A percentile compares a stretch with the other conserved stretches of the same genome.
Conservation (phyloP, 1,284 basidiomycete species). For the Puccinia polysora region DNA sequence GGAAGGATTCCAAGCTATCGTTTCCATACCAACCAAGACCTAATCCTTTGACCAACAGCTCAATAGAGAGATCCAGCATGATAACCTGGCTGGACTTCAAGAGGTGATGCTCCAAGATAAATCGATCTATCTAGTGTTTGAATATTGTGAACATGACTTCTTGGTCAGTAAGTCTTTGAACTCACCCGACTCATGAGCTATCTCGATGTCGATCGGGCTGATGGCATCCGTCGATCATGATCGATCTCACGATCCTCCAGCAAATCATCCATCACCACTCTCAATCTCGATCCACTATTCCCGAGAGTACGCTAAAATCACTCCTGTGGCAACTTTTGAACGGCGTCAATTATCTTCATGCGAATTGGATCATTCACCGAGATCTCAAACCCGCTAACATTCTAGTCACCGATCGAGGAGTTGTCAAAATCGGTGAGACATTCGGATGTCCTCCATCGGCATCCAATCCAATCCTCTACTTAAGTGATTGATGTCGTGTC, state of each 20-base stretch:
- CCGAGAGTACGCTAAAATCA: conserved; percentile 76
- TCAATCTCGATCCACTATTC: conserved; percentile 73
- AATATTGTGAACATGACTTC: conserved; percentile 98
- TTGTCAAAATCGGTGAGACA: conserved; percentile 91
- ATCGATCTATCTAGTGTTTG: conserved; percentile 97
- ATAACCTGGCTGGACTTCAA: conserved; percentile 82
- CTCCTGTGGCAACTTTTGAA: conserved; percentile 93
- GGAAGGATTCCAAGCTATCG: not conserved
- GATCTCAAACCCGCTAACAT: conserved; percentile 99
- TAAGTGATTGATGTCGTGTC: no score
- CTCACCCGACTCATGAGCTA: no score
- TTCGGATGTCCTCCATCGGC: no score
- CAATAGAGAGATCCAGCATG: conserved; percentile 87
- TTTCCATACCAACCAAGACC: not conserved
- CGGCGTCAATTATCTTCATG: conserved; percentile 89
- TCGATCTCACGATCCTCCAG: no score
- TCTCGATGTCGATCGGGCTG: not conserved
- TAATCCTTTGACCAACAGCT: conserved; percentile 58
- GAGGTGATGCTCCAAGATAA: conserved; percentile 97
- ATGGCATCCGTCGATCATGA: no score
- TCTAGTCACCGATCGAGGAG: conserved; percentile 78
- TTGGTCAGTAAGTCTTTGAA: conserved; percentile 69
- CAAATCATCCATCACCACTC: conserved; percentile 98
- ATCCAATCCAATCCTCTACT: no score
- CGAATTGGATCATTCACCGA: conserved; percentile 84